Percentiles rank a stretch among this genome's conserved stretches.
Conservation (phyloP, 371 early-diverging fungal species). For the Actinomucor elegans region DNA sequence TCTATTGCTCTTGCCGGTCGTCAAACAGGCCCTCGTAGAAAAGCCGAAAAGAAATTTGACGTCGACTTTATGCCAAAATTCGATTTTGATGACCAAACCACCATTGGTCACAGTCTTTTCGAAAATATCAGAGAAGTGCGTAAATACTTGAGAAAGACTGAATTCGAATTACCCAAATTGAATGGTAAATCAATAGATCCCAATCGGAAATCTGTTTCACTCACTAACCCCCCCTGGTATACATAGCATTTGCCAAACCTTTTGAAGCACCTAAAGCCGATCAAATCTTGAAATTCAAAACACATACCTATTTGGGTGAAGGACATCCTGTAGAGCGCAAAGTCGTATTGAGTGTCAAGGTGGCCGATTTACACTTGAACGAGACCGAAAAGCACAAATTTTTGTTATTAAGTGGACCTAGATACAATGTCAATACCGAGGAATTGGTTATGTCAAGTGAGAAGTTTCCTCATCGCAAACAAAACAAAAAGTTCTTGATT, state of each 20-base stretch:
- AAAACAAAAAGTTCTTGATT: constrained; percentile 67
- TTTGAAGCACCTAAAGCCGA: constrained; percentile 54
- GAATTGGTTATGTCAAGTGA: constrained; percentile 63
- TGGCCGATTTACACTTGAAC: constrained; percentile 49
- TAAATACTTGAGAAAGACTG: constrained; percentile 62
- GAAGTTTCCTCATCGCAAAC: constrained; percentile 61
- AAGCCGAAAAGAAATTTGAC: constrained; percentile 50
- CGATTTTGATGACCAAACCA: constrained; percentile 61
- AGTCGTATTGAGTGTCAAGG: constrained; percentile 58
- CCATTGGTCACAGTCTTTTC: constrained; percentile 56
- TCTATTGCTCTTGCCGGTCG: constrained; percentile 36
- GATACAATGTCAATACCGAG: constrained; percentile 56
- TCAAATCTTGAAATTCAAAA: constrained; percentile 60
- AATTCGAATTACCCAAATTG: constrained; percentile 66
- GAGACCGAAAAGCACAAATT: constrained; percentile 58
- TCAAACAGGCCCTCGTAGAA: constrained; percentile 32
- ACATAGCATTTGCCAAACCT: constrained; percentile 55
- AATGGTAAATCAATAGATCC: constrained; percentile 39
- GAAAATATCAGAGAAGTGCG: constrained; percentile 62
- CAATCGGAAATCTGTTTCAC: background rate
- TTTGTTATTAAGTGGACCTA: constrained; percentile 58
- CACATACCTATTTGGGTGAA: constrained; percentile 61
- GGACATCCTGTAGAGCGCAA: constrained; percentile 63
- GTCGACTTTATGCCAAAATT: constrained; percentile 57
- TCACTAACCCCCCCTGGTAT: constrained; percentile 4